phyloP scores from a whole-genome alignment of 1,284 basidiomycete genomes.

The Ganoderma lingzhi region DNA sequence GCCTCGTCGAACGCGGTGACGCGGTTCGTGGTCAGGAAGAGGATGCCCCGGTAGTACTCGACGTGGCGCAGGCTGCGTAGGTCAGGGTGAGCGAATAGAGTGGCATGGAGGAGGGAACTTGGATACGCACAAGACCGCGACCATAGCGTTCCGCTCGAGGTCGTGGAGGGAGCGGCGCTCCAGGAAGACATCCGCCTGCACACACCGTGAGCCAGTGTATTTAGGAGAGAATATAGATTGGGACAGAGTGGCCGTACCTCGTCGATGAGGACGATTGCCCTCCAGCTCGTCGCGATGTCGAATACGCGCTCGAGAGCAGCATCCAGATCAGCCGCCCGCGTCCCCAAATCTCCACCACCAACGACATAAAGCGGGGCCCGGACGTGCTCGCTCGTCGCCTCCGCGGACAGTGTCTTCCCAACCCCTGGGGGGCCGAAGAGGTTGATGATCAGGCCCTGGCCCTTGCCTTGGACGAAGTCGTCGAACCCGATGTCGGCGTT shows the following conservation, averaged over 20 bases:
- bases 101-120: background rate
- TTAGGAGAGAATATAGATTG: constrained; percentile 34
- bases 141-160: constrained; percentile 68
- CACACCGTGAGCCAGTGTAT: background rate
- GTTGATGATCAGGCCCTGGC: constrained; percentile 66
- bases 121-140: constrained; percentile 59
- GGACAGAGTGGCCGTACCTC: constrained; percentile 42
- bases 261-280: constrained; percentile 69
- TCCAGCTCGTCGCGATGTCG: constrained; percentile 66
- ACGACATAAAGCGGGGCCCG: constrained; percentile 64
- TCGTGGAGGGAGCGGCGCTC: constrained; percentile 70
- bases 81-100: background rate
- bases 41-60: constrained; percentile 70
- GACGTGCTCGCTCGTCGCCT: constrained; percentile 69
- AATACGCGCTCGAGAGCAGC: constrained; percentile 36
- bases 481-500: constrained; percentile 60
- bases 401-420: constrained; percentile 59
- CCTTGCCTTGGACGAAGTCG: constrained; percentile 70
- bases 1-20: constrained; percentile 71
- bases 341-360: constrained; percentile 66
- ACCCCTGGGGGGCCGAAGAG: constrained; percentile 70
- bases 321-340: constrained; percentile 47
- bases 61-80: constrained; percentile 58
- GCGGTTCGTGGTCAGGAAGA: constrained; percentile 75
- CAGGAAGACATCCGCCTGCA: constrained; percentile 56